Evolutionary conservation across 139 green algal species (phyloP), one percentile per base, ranked within the genome.

Genomic region (Chlorella sp.): DNA sequence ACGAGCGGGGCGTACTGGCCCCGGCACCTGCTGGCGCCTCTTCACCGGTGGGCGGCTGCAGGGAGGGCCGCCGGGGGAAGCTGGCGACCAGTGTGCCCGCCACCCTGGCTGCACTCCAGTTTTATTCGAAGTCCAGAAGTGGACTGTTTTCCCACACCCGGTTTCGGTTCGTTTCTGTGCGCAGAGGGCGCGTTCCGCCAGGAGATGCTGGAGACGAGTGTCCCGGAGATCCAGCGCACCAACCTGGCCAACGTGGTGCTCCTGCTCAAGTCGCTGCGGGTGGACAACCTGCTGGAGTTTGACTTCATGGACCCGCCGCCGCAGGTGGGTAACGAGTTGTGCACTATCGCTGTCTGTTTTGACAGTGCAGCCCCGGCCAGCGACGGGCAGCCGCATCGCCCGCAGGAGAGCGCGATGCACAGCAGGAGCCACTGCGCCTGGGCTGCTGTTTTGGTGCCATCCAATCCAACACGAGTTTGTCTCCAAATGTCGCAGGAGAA

Each of bases 161-260:
- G 4, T 4, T 65, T 9, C 57, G 21, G 21, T 34, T 30, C 18
- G 1, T 68, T 23, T 32, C 15, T 3, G 11, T 13, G 11, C 41
- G 78, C 78, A 83, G 96, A 99, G 88, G 83, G 74, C 20, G 95
- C 96, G 13, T 99, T 91, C 91, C 82, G 89, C 11, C 92, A 95
- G 69, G 94, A 97, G 90, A 95, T 97, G 94, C 95, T 98, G 82
- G 76, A 84, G 38, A 92, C 91, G 47, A 93, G 83, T 12, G 95
- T 98, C 67, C 97, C 97, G 16, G 97, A 99, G 94, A 99, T 99
- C 89, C 97, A 99, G 71, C 89, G 97, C 67, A 99, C 97, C 80
- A 99, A 99, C 90, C 94, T 99, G 26, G 95, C 94, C 85, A 99
- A 99, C 79, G 96, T 98, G 36, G 96, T 99, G 89, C 94, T 99